These are phyloP conservation scores for Pseudocercospora cruenta DNA, from an alignment of 2,329 filamentous ascomycete genomes.

Conservation along the genomic window DNA sequence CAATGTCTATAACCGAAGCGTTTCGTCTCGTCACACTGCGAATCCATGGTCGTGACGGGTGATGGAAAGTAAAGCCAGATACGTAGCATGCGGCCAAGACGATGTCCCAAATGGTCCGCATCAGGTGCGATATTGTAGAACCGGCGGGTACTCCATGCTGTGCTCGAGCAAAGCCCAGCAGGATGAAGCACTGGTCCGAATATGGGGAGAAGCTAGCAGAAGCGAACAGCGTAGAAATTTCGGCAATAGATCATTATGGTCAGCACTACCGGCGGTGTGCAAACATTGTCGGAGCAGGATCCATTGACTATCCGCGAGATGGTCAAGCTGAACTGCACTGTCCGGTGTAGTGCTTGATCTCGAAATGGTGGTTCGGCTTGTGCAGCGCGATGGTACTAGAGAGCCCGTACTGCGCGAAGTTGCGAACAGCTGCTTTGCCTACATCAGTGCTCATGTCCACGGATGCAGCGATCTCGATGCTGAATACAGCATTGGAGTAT, in stretches of 20 bases:
- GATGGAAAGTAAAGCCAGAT: background rate
- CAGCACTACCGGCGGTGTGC: background rate
- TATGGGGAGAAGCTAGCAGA: conserved; percentile 1
- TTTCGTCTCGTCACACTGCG: background rate
- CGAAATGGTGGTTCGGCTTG: background rate
- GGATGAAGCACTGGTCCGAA: background rate
- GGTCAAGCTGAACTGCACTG: background rate
- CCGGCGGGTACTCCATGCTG: background rate
- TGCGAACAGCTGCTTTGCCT: too few species aligned
- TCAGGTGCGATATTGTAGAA: background rate
- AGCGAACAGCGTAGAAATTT: conserved; percentile 3
- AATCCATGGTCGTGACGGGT: background rate
- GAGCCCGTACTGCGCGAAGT: too few species aligned
- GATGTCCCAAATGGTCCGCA: background rate
- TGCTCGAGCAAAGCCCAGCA: background rate
- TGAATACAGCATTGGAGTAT: background rate
- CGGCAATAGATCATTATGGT: background rate
- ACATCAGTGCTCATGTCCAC: too few species aligned
- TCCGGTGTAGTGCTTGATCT: background rate
- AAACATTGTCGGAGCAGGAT: background rate
- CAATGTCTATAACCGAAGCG: background rate
- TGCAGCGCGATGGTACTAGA: background rate
- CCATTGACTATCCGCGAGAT: background rate
- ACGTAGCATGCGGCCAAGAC: background rate
- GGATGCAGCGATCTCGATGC: background rate